Percentiles rank a stretch among this genome's conserved stretches.
Conservation (phyloP, 495 filamentous ascomycete genomes). For the Astrothelium macrocarpum region DNA sequence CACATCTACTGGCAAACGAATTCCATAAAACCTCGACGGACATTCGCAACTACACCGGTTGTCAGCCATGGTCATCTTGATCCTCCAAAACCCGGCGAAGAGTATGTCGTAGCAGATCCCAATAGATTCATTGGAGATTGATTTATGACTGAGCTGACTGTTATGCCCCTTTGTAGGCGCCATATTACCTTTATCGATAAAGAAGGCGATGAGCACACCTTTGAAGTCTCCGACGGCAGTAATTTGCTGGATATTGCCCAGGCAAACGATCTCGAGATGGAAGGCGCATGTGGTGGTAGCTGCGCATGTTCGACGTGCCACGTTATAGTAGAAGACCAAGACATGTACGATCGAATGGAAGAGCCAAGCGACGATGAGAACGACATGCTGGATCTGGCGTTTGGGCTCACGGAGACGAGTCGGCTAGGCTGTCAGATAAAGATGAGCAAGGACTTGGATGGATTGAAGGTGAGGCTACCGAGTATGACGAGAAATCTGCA, state of each 20-base stretch:
- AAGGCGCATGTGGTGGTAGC: conserved; percentile 91
- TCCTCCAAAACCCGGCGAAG: conserved; percentile 85
- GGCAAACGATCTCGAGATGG: conserved; percentile 93
- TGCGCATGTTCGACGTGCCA: conserved; percentile 98
- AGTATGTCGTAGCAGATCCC: conserved; percentile 60
- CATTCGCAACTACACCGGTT: conserved; percentile 56
- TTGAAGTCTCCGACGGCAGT: conserved; percentile 75
- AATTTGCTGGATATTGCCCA: conserved; percentile 93
- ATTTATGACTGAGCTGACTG: background rate
- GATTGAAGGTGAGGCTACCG: conserved; percentile 71
- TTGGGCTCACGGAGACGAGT: conserved; percentile 91
- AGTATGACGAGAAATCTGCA: conserved; percentile 94
- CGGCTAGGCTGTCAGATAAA: conserved; percentile 89
- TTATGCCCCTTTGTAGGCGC: conserved; percentile 45
- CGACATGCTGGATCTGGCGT: conserved; percentile 96
- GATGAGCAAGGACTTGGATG: conserved; percentile 85
- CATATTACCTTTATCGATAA: conserved; percentile 92
- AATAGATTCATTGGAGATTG: too few species aligned
- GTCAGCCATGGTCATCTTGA: conserved; percentile 66
- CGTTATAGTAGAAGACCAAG: conserved; percentile 77
- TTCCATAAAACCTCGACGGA: conserved; percentile 26
- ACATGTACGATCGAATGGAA: conserved; percentile 74
- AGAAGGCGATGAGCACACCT: conserved; percentile 61
- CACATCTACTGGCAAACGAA: background rate
- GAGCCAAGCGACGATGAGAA: conserved; percentile 97